These are phyloP conservation scores for Trichodelitschia bisporula DNA, from an alignment of 495 filamentous ascomycete genomes.

Conservation along the genomic window DNA sequence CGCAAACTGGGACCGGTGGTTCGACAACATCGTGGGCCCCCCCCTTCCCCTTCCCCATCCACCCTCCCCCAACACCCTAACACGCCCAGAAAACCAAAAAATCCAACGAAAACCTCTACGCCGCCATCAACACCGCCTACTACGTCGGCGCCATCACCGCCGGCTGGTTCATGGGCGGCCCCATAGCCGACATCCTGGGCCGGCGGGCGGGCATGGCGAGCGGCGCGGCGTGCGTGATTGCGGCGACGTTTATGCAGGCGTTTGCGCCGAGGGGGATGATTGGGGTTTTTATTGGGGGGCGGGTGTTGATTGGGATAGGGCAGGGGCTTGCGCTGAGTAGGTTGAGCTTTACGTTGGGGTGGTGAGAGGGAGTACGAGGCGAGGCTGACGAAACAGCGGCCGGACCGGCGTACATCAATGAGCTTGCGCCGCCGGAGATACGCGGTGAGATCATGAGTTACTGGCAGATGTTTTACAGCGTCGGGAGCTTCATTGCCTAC, in stretches of 20 bases:
- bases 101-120: constrained; percentile 15
- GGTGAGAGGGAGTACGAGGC: not conserved
- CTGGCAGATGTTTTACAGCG: constrained; percentile 42
- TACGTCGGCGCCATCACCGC: constrained; percentile 37
- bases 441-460: constrained; percentile 41
- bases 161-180: constrained; percentile 34
- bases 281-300: constrained; percentile 32
- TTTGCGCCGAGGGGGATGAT: constrained; percentile 29
- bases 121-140: constrained; percentile 35
- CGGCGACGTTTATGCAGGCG: constrained; percentile 36
- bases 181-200: constrained; percentile 29
- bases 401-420: constrained; percentile 37
- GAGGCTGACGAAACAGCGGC: constrained; percentile 14
- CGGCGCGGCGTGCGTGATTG: constrained; percentile 30
- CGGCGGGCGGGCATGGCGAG: constrained; percentile 31
- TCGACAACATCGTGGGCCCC: constrained; percentile 21
- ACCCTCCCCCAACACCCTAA: constrained; percentile 6
- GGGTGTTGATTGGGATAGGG: constrained; percentile 36
- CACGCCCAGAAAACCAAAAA: constrained; percentile 11
- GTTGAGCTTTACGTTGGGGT: constrained; percentile 9
- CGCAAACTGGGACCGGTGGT: constrained; percentile 31
- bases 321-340: constrained; percentile 38
- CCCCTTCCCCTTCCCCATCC: not conserved
- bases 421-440: constrained; percentile 31
- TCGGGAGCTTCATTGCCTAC: constrained; percentile 37